Evolutionary conservation across 2,329 filamentous ascomycete species (phyloP), one percentile per base, ranked within the genome.

Genomic region (Dothiorella sarmentorum): DNA sequence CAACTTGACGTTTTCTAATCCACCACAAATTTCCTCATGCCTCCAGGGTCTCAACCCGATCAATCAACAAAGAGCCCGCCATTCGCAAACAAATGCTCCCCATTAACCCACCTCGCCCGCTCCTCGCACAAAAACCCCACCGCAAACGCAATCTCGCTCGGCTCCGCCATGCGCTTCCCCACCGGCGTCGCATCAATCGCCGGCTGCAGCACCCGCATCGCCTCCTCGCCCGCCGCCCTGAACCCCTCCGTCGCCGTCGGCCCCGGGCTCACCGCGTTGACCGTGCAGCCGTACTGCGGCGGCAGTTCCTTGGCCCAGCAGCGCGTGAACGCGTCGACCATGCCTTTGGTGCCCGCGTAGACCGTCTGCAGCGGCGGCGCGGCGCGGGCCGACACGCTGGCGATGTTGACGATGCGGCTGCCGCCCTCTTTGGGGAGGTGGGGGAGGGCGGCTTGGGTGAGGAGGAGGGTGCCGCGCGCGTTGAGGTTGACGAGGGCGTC

Each of bases 341-440:
- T 79, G n/a, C 75, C 76, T 63, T 80, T 80, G 7, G 75, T 78
- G 0, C 77, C 77, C 3, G 76, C 75, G 63, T 80, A 80, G 60
- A 80, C 76, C n/a, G 76, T 78, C 62, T 76, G 74, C 59, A 69
- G 64, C 9, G 72, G 57, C 6, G 73, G 72, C 2, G 68, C 69
- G 15, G 62, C 72, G 5, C 71, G 66, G 27, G 73, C 66, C 13
- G 71, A 72, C 31, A 74, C 69, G 58, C 69, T 74, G 26, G 66
- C 69, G 47, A 80, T 76, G 60, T 79, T 79, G 63, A 80, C 66
- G 55, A 79, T 79, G 9, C 77, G 69, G 1, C 69, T 67, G 18
- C 68, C 68, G 18, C 68, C 68, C 53, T 62, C 44, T 44, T 63
- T 63, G 2, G 73, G 67, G 1, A 80, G 63, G 64, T 79, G 70